Evolutionary conservation across 2,329 filamentous ascomycete genomes (phyloP), one percentile per base, ranked within the genome.

Genomic region (Pezicula radicicola): DNA sequence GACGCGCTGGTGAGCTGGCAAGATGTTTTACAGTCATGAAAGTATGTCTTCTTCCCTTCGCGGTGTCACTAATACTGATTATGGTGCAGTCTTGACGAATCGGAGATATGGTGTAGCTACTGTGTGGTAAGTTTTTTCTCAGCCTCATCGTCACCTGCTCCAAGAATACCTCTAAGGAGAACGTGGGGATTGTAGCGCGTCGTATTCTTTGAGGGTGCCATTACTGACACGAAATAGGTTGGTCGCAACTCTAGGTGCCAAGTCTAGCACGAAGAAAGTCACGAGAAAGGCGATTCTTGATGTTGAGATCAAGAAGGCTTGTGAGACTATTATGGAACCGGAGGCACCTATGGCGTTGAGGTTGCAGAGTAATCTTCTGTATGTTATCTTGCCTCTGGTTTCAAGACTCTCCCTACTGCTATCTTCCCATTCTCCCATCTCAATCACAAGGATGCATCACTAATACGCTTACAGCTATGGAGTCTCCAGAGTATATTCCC

Each of bases 11-110:
- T 40, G 37, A 40, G 42, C 27, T 33, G 10, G 19, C 63, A 68
- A 35, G 61, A 97, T 97, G 92, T 97, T 97, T 68, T 97, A 96
- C 74, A 95, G 89, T 63, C 90, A 96, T 73, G 92, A 97, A 72
- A 90, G 93, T 94, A 75, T 66, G 85, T 71, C 16, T 21, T 35
- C 13, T 30, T 48, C 12, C 42, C 35, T 41, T 10, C 3, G 37
- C 13, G 15, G 21, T 8, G 45, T 30, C 39, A 44, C 2, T n/a
- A 4, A 16, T 41, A 40, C 54, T 64, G 25, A 62, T 91, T 74
- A 33, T 33, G 30, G 4, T 10, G 36, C 51, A 87, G 83, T 99
- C 54, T 82, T 99, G 50, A 94, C 86, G 3, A 93, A 82, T 56
- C 85, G 85, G 65, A 87, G 94, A 68, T 89, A 97, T 80, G 94